Conservation (phyloP, 2,329 filamentous ascomycete genomes). For the Sodiomyces alkalinus region DNA sequence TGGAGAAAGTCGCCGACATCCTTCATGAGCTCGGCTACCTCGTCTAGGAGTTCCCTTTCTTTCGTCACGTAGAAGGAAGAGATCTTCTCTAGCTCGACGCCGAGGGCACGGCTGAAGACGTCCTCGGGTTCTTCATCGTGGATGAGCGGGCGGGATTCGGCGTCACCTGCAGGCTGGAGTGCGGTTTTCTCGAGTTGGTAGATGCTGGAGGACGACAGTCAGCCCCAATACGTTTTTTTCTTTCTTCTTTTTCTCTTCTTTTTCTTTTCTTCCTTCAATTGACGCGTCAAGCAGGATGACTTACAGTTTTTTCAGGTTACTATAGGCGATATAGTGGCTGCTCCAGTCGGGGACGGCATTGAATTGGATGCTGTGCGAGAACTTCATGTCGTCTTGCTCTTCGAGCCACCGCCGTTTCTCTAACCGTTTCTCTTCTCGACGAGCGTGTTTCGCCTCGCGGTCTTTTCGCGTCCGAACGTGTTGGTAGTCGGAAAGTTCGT, state of each 20-base stretch:
- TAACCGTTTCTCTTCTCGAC: constrained; percentile 28
- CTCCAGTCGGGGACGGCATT: constrained; percentile 99
- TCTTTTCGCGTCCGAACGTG: constrained; percentile 15
- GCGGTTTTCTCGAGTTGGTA: constrained; percentile 84
- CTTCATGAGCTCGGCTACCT: constrained; percentile 59
- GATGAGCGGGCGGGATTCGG: constrained; percentile 75
- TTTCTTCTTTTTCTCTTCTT: no score
- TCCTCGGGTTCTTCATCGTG: constrained; percentile 59
- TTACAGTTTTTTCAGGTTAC: constrained; percentile 95
- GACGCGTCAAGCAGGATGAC: constrained; percentile 16
- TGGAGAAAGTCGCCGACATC: constrained; percentile 55
- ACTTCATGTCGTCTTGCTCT: constrained; percentile 87
- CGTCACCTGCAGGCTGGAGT: constrained; percentile 52
- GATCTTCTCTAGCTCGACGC: constrained; percentile 87
- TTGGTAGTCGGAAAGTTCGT: constrained; percentile 27
- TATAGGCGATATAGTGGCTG: constrained; percentile 94
- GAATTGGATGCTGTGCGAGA: constrained; percentile 98
- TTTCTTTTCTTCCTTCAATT: no score
- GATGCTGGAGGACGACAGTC: constrained; percentile 44
- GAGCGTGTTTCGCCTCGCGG: constrained; percentile 16
- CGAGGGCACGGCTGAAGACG: constrained; percentile 67
- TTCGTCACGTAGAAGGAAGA: constrained; percentile 81
- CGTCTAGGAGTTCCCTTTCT: constrained; percentile 72
- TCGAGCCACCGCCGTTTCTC: constrained; percentile 58
- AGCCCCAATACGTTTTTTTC: constrained; percentile 2